A percentile compares a stretch with the other conserved stretches of the same genome.
Conservation (phyloP, 2,329 filamentous ascomycete genomes). For the Coniochaeta sp. region DNA sequence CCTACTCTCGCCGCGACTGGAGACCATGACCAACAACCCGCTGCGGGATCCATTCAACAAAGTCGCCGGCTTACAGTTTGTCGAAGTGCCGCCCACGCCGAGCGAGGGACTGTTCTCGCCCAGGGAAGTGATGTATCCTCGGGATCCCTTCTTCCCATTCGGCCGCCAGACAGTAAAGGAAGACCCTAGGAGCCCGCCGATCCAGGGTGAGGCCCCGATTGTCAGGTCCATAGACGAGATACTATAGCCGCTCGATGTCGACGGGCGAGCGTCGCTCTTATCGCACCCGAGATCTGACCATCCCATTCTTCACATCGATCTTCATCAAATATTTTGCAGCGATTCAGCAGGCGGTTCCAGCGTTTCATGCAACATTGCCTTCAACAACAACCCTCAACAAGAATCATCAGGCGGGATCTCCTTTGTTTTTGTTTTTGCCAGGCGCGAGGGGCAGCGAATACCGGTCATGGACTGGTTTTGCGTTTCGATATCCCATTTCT, state of each 20-base stretch:
- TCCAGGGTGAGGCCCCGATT: constrained; percentile 67
- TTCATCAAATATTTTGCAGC: no score
- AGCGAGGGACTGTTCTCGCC: constrained; percentile 48
- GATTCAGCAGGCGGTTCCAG: background rate
- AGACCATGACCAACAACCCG: constrained; percentile 66
- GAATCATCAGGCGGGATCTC: no score
- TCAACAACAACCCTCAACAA: background rate
- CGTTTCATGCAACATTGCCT: background rate
- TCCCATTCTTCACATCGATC: no score
- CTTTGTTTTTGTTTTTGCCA: background rate
- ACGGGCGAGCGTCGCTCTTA: no score
- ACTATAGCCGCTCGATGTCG: constrained; percentile 46
- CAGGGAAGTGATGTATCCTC: constrained; percentile 43
- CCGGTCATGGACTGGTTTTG: background rate
- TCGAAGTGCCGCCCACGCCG: constrained; percentile 45
- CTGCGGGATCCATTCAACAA: constrained; percentile 42
- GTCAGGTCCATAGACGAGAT: constrained; percentile 72
- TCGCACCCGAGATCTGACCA: no score
- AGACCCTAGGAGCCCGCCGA: constrained; percentile 70
- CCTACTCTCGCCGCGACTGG: constrained; percentile 63
- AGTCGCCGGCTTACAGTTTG: constrained; percentile 42
- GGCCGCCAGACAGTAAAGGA: constrained; percentile 42
- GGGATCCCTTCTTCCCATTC: constrained; percentile 45
- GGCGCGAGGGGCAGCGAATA: background rate
- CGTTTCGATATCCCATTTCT: background rate